phyloP scores from a whole-genome alignment of 1,284 basidiomycete species.

The Ustilago bromivora region DNA sequence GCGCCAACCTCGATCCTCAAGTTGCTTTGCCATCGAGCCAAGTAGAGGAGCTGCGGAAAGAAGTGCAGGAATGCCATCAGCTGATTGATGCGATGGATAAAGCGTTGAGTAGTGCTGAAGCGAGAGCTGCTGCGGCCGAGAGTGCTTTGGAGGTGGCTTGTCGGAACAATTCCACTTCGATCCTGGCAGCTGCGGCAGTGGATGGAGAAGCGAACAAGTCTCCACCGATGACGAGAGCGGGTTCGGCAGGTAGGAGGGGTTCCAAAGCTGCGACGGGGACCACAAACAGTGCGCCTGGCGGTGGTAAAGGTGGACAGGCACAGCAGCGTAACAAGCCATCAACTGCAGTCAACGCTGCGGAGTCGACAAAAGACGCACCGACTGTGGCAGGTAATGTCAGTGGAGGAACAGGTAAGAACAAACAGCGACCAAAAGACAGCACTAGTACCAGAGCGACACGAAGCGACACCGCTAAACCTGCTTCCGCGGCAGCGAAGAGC shows the following conservation, averaged over 20 bases:
- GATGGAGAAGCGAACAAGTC: neutral
- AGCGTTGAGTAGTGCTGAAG: conserved; percentile 30
- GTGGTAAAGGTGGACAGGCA: neutral
- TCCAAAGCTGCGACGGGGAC: no score
- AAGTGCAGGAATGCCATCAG: conserved; percentile 29
- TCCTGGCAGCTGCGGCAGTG: conserved; percentile 2
- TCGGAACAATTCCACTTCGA: conserved; percentile 36
- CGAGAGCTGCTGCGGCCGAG: conserved; percentile 16
- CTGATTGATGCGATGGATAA: conserved; percentile 40
- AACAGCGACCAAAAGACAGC: neutral
- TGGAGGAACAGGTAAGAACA: neutral
- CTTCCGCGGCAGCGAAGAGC: neutral
- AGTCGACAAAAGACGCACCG: neutral
- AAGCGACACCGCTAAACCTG: conserved; percentile 6
- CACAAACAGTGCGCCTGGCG: neutral
- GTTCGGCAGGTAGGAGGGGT: no score
- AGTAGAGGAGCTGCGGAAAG: conserved; percentile 14
- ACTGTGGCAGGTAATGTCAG: neutral
- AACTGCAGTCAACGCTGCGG: neutral
- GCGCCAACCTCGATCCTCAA: neutral
- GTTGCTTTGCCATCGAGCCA: neutral
- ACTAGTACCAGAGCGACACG: conserved; percentile 4
- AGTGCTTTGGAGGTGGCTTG: conserved; percentile 42
- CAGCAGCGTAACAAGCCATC: neutral
- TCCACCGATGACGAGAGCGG: no score